Evolutionary conservation across 495 filamentous ascomycete genomes (phyloP), one percentile per base, ranked within the genome.

Genomic region (Penicillium lagena): DNA sequence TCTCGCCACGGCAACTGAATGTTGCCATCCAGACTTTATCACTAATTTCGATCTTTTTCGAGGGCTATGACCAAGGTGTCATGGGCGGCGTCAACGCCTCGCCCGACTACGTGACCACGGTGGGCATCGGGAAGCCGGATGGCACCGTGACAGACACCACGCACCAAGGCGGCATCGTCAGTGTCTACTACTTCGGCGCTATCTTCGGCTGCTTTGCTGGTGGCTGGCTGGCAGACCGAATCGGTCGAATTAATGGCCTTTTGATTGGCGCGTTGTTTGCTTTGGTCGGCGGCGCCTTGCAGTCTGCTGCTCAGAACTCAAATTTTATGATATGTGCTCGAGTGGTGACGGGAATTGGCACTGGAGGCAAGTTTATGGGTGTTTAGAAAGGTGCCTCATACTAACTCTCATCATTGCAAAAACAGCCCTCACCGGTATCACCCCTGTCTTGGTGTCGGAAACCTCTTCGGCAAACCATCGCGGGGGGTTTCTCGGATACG

Each of bases 311-410:
- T 22, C 67, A 72, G 33, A 72, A 62, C 38, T 74, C 74, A 36
- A 57, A 72, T 46, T 77, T 75, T 54, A 77, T 81, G 59, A 63
- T 79, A 41, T 68, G 70, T 42, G 77, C 75, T 11, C 63, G 78
- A 31, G 71, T 79, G 34, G 55, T 80, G 33, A 77, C 76, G 12
- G 79, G 78, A 2, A 60, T 80, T 44, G 78, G 78, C 30, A 79
- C 76, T 14, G 78, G 65, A 30, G 63, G 63, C 65, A 31, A 46
- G 60, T 29, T 29, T 30, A 34, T 42, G 31, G 37, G 35, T 30
- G 46, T 49, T 36, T 42, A 34, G 37, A 32, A 40, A 9, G 34
- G 37, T 33, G 35, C 27, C 39, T 14, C 34, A 11, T 41, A 36
- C 38, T 29, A 37, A 36, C 43, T 46, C 37, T 45, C 36, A 39